Percentiles rank a stretch among this genome's conserved stretches.
These are phyloP conservation scores for Diaporthe nobilis DNA, from an alignment of 2,329 filamentous ascomycete species.

Conservation along the genomic window DNA sequence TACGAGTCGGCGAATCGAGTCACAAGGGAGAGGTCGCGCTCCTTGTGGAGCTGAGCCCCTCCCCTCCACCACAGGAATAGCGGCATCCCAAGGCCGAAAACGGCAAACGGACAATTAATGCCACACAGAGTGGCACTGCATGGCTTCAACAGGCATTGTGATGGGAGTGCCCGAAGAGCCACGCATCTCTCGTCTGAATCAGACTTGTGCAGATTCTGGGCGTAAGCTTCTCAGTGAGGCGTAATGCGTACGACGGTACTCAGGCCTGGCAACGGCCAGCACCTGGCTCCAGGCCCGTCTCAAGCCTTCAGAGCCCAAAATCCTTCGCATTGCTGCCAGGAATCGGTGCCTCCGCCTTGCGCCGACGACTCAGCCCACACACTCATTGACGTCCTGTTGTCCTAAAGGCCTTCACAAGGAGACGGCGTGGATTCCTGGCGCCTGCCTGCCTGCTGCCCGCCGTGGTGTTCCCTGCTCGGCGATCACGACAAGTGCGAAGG, in stretches of 20 bases:
- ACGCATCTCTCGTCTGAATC: slow-evolving; percentile 20
- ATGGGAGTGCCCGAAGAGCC: slow-evolving; percentile 2
- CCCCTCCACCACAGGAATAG: slow-evolving; percentile 18
- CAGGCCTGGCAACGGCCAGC: slow-evolving; percentile 3
- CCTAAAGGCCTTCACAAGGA: background rate
- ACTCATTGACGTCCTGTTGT: background rate
- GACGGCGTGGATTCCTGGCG: background rate
- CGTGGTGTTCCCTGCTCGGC: slow-evolving; percentile 4
- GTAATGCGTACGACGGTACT: slow-evolving; percentile 26
- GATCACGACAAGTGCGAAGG: background rate
- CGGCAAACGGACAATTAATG: slow-evolving; percentile 12
- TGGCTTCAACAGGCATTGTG: background rate
- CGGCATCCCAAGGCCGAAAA: slow-evolving; percentile 31
- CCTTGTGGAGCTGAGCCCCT: slow-evolving; percentile 27
- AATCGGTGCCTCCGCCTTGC: background rate
- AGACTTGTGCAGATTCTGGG: slow-evolving; percentile 13
- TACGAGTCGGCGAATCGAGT: slow-evolving; percentile 31
- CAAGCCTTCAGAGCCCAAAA: slow-evolving; percentile 21
- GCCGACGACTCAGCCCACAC: slow-evolving; percentile 9
- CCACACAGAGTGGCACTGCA: slow-evolving; percentile 13
- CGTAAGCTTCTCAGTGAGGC: background rate
- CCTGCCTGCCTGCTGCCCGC: background rate
- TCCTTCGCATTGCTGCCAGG: slow-evolving; percentile 19
- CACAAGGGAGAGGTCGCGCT: slow-evolving; percentile 8
- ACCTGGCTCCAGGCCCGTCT: slow-evolving; percentile 24